Conservation (phyloP, 164 flowering plant species). For the Kingdonia uniflora region DNA sequence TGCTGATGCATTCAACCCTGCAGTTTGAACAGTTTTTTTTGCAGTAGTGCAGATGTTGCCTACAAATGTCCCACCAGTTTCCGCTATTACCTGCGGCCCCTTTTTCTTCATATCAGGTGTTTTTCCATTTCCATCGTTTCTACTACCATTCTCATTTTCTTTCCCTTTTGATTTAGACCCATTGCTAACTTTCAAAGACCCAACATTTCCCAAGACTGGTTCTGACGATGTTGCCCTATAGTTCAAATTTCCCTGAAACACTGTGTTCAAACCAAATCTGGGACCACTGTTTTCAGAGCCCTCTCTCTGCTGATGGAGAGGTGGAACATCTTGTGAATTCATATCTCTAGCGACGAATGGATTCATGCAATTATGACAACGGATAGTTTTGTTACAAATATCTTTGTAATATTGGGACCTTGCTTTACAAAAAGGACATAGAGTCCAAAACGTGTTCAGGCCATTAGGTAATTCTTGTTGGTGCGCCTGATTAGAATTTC, state of each 20-base stretch:
- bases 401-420: slow-evolving; percentile 23
- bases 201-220: slow-evolving; percentile 3
- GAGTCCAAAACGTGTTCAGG: slow-evolving; percentile 26
- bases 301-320: slow-evolving; percentile 11
- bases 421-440: slow-evolving; percentile 23
- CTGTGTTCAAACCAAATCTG: slow-evolving; percentile 7
- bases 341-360: slow-evolving; percentile 25
- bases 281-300: slow-evolving; percentile 10
- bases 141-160: not conserved
- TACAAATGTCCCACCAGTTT: not conserved
- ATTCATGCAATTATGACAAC: slow-evolving; percentile 22
- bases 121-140: not conserved
- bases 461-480: not conserved
- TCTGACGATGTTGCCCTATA: slow-evolving; percentile 8
- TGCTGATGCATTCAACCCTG: not conserved
- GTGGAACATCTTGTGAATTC: slow-evolving; percentile 12
- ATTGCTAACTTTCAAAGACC: slow-evolving; percentile 1
- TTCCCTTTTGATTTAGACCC: not conserved
- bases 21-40: not conserved
- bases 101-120: not conserved
- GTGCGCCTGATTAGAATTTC: too few relatives aligned
- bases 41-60: not conserved
- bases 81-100: not conserved
- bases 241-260: slow-evolving; percentile 12
- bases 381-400: slow-evolving; percentile 14